A percentile compares a stretch with the other conserved stretches of the same genome.
phyloP scores from a whole-genome alignment of 2,329 filamentous ascomycete genomes.

The Xylaria sp. region DNA sequence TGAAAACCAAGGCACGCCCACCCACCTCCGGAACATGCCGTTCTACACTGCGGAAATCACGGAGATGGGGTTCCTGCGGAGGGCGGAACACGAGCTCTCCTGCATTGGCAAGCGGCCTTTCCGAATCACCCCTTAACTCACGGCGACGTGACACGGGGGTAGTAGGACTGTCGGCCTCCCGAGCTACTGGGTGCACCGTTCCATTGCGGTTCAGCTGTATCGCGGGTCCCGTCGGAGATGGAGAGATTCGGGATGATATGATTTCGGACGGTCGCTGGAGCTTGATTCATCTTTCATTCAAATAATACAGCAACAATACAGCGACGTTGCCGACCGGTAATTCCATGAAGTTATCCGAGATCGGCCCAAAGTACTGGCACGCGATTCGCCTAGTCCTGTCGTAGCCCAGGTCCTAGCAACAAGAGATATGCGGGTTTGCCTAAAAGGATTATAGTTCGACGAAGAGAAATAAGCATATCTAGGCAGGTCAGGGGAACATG shows the following conservation, averaged over 20 bases:
- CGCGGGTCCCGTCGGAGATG: constrained; percentile 15
- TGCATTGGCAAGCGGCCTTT: constrained; percentile 29
- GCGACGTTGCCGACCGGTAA: neutral
- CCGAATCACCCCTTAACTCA: constrained; percentile 23
- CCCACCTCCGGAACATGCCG: constrained; percentile 31
- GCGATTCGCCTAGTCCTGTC: neutral
- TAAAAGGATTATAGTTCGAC: constrained; percentile 7
- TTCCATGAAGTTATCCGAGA: neutral
- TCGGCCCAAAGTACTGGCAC: neutral
- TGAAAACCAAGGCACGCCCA: constrained; percentile 32
- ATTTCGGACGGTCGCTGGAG: constrained; percentile 5
- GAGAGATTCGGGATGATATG: neutral
- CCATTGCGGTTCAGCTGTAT: constrained; percentile 12
- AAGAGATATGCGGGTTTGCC: constrained; percentile 12
- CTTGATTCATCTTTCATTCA: neutral
- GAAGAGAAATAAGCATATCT: constrained; percentile 19
- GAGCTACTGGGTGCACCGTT: constrained; percentile 26
- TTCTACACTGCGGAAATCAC: constrained; percentile 26
- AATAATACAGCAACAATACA: neutral
- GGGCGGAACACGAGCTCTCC: constrained; percentile 35
- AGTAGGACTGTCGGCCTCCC: constrained; percentile 17
- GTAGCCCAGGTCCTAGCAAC: constrained; percentile 21
- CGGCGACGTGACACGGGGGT: constrained; percentile 24
- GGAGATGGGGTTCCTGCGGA: constrained; percentile 26
- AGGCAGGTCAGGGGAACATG: constrained; percentile 12